Evolutionary conservation across 768 basidiomycete genomes (phyloP), one percentile per base, ranked within the genome.

Genomic region (Sarcomyxa edulis): DNA sequence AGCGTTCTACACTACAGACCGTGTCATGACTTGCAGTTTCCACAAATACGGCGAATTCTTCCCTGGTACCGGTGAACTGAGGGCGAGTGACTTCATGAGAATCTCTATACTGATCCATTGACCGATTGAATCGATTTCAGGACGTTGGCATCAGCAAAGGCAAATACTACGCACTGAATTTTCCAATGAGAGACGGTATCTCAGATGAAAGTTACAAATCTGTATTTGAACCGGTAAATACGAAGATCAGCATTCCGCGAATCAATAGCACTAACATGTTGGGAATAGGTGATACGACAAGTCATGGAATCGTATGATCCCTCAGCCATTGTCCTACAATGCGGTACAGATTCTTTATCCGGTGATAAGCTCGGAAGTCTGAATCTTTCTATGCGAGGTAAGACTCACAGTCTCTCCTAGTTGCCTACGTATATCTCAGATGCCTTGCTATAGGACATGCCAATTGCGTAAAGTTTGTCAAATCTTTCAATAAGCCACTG

Each of bases 11-110:
- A 94, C 89, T 24, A 95, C 91, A 3, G 90, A 98, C 58, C 73
- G 96, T 35, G 96, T 98, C 50, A 93, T 97, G 87, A 97, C 95
- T 2, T 87, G 83, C 52, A 90, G 86, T 33, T 95, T 99, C 57
- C 96, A 98, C 66, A 95, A 97, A 60, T 97, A 88, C 50, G 95
- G 96, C 12, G 93, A 96, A 52, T 93, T 84, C 54, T 95, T 93
- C 58, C 90, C 90, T 5, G 90, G 90, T 5, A 92, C 90, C 1
- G 90, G 71, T 8, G 46, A 48, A 37, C 31, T 48, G 7, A 14
- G 46, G 21, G 43, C 42, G 30, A 9, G 37, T 45, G 16, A 2
- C 4, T 35, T 35, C 30, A 12, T 37, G 21, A 30, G n/a, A 14
- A 6, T 18, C 18, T 25, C 18, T 15, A 22, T 14, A 58, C 54